Evolutionary conservation across 1,284 basidiomycete species (phyloP), one percentile per base, ranked within the genome.

Genomic region (Irpex sp.): DNA sequence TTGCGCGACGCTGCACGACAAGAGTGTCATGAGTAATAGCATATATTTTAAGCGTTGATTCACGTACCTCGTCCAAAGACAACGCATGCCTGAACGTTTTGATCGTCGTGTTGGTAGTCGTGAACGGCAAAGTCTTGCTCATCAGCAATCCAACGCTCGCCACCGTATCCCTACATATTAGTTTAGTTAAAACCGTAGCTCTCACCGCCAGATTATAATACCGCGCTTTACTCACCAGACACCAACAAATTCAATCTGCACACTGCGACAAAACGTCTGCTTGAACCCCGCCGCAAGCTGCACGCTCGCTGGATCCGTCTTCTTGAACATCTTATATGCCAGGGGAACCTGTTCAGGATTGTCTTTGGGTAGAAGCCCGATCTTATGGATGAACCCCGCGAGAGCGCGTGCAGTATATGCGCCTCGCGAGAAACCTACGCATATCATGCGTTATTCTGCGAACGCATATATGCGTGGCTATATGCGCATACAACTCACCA

Each of bases 261-360:
- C 83, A 44, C 76, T 70, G 19, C 75, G 70, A 59, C 78, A 85
- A 68, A 85, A 86, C 0, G 82, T 79, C 62, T 77, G 75, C 69
- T 85, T 86, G 76, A 84, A 85, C 1, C 76, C 79, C 17, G 74
- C 75, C 6, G 78, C 79, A 54, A 81, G 74, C 54, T 72, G 71
- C 64, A 78, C 73, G 34, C 81, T 82, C 1, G 66, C 66, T 2
- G 74, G 69, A 65, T 81, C 81, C 8, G 79, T 76, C 19, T 76
- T 72, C 58, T 77, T 81, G 73, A 82, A 87, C 72, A 86, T 80
- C 59, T 80, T 80, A 75, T 84, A 87, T 4, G 85, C 85, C 66
- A 87, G 84, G 0, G 81, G 77, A 3, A 86, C 75, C 65, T 87
- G 85, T 64, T 85, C 81, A 34, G 77, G 73, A 64, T 85, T 86